Conservation (phyloP, 2,329 filamentous ascomycete genomes). For the Cytospora paraplurivora region DNA sequence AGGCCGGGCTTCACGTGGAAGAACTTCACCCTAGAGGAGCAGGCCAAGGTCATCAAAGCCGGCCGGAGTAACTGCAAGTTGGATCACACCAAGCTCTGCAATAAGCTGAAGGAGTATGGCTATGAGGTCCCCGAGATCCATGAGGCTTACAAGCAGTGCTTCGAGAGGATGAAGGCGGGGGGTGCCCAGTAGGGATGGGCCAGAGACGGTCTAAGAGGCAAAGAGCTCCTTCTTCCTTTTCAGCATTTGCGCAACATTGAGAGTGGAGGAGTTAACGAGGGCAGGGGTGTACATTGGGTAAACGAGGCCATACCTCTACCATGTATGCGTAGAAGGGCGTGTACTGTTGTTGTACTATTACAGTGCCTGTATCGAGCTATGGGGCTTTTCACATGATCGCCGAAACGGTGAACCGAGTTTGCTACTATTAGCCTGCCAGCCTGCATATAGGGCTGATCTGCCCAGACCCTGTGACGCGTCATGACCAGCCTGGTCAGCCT, state of each 20-base stretch:
- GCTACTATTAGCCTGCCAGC: neutral
- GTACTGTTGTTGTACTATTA: neutral
- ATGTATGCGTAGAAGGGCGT: neutral
- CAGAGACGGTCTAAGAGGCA: neutral
- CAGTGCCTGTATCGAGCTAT: neutral
- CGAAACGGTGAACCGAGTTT: neutral
- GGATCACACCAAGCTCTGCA: slow-evolving; percentile 62
- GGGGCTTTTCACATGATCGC: neutral
- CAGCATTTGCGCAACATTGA: neutral
- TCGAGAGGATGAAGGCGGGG: slow-evolving; percentile 63
- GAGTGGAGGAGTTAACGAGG: neutral
- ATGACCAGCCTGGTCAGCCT: no score
- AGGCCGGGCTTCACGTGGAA: slow-evolving; percentile 62
- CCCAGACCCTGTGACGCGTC: no score
- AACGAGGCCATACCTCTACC: neutral
- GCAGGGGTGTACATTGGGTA: neutral
- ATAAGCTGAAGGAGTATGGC: slow-evolving; percentile 61
- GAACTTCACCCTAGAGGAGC: slow-evolving; percentile 68
- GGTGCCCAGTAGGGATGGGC: slow-evolving; percentile 48
- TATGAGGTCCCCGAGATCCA: slow-evolving; percentile 63
- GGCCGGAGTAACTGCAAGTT: slow-evolving; percentile 67
- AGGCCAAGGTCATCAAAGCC: slow-evolving; percentile 68
- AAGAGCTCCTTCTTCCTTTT: neutral
- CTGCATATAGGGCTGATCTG: no score
- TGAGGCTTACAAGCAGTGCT: slow-evolving; percentile 62